Evolutionary conservation across 345 rosid species (phyloP), one percentile per base, ranked within the genome.

Genomic region (Rhodamnia rubescens): DNA sequence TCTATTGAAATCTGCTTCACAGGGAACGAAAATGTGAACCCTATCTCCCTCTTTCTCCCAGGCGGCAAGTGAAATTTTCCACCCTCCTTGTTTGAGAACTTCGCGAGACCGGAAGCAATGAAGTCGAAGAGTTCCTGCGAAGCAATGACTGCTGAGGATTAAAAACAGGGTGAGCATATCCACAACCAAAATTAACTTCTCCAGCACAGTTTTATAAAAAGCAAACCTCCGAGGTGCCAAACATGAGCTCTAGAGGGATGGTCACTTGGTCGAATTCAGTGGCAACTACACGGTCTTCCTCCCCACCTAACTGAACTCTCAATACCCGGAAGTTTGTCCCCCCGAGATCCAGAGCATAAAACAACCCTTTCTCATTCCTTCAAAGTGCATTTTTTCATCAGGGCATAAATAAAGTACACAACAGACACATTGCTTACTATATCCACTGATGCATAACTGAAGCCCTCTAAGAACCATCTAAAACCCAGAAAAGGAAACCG

Each of bases 21-120:
- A 3, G 99, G 98, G 91, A 96, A 96, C 27, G 99, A 95, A 83
- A 96, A 96, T 11, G 99, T 94, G 87, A 96, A 95, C 15, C 98
- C 99, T 61, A 94, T 89, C 89, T 96, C 98, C 82, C 98, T 90
- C 89, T 90, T 90, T 84, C 91, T 94, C 82, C 94, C 98, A 82
- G 83, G 55, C 8, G 90, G 91, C 52, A 95, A 85, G 81, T 80
- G 89, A 90, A 94, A 95, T 81, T 87, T 86, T 50, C 91, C 92
- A 9, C 91, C 89, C 86, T 95, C 96, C 27, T 87, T 92, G 32
- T 89, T 84, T 8, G 89, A 92, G 87, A 95, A 95, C 61, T 87
- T 90, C 5, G 90, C 96, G 80, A 95, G 87, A 50, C 91, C 90
- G 5, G 93, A 86, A 4, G 96, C 98, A 86, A 96, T 93, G 87